These are phyloP conservation scores for Leucocoprinus sp. DNA, from an alignment of 768 basidiomycete species.

Conservation along the genomic window DNA sequence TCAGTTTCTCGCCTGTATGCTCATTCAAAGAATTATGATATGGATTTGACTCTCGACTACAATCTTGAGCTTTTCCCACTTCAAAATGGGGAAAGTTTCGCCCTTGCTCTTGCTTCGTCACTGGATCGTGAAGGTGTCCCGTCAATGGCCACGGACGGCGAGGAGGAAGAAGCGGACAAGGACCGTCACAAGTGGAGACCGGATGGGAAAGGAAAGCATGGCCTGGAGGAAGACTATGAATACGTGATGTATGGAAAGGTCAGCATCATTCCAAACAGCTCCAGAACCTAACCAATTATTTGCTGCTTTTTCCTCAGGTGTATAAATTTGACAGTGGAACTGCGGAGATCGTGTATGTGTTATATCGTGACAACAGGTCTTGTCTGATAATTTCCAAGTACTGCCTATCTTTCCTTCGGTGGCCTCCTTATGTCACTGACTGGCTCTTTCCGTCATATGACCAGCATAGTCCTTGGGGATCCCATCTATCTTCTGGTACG, in stretches of 20 bases:
- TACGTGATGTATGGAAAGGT: slow-evolving; percentile 99
- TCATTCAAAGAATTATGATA: slow-evolving; percentile 84
- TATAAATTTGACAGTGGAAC: slow-evolving; percentile 93
- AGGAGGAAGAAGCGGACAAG: slow-evolving; percentile 57
- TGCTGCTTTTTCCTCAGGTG: slow-evolving; percentile 42
- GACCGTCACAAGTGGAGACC: slow-evolving; percentile 80
- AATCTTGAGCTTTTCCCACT: slow-evolving; percentile 88
- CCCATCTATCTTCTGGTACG: slow-evolving; percentile 86
- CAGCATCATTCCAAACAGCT: slow-evolving; percentile 15
- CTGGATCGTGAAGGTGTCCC: slow-evolving; percentile 49
- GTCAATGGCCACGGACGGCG: slow-evolving; percentile 38
- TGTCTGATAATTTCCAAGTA: slow-evolving; percentile 38
- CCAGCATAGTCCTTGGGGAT: slow-evolving; percentile 87
- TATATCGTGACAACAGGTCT: background rate
- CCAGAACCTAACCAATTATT: too few relatives aligned
- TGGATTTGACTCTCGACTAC: slow-evolving; percentile 91
- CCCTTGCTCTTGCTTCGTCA: slow-evolving; percentile 81
- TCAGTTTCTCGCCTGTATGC: slow-evolving; percentile 88
- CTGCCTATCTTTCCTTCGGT: slow-evolving; percentile 94
- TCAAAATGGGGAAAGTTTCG: slow-evolving; percentile 57
- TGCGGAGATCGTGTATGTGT: slow-evolving; percentile 74
- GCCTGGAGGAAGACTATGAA: slow-evolving; percentile 91
- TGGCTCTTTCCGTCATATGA: slow-evolving; percentile 88
- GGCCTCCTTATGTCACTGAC: slow-evolving; percentile 91
- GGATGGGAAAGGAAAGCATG: slow-evolving; percentile 72